Evolutionary conservation across 495 filamentous ascomycete species (phyloP), one percentile per base, ranked within the genome.

Genomic region (Penicillium robsamsonii): DNA sequence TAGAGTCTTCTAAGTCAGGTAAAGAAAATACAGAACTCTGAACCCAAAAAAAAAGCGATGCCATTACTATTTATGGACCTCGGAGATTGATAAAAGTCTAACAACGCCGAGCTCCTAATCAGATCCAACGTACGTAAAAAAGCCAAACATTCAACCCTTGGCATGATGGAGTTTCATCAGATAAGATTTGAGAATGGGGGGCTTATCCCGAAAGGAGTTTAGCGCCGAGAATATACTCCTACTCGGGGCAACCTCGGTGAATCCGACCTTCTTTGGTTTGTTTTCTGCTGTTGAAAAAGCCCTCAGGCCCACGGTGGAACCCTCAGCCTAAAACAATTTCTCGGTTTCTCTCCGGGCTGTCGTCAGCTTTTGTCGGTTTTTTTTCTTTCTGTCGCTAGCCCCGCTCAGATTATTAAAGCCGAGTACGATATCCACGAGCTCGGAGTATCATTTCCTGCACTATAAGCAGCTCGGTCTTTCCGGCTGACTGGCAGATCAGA

Each of bases 21-120:
- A 48, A 22, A 13, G n/a, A 1, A 48, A 22, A 22, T 15, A 8
- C n/a, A 48, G 12, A 2, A n/a, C n/a, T 17, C 9, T 20, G 10
- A 31, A 38, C 35, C 17, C 7, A 18, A 30, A 48, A 12, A n/a
- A 48, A 17, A 30, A 1, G 2, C 12, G 35, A n/a, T 25, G 48
- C 15, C 3, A 4, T 25, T 42, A 13, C 27, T 53, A 31, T 44
- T 44, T 53, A 53, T 35, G 17, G 22, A 43, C 4, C 1, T 35
- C 50, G 40, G 50, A 53, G 50, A 53, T 44, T 53, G 50, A 44
- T 44, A 53, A 43, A 43, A 52, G 8, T 29, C 2, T 11, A 30
- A 43, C 20, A 27, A 5, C 29, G 20, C 8, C 24, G 48, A 27
- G 15, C 18, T 43, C 38, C n/a, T 43, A 10, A 17, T 40, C 17